These are phyloP conservation scores for Musa troglodytarum DNA, from an alignment of 176 grass and related monocot species.

Conservation along the genomic window DNA sequence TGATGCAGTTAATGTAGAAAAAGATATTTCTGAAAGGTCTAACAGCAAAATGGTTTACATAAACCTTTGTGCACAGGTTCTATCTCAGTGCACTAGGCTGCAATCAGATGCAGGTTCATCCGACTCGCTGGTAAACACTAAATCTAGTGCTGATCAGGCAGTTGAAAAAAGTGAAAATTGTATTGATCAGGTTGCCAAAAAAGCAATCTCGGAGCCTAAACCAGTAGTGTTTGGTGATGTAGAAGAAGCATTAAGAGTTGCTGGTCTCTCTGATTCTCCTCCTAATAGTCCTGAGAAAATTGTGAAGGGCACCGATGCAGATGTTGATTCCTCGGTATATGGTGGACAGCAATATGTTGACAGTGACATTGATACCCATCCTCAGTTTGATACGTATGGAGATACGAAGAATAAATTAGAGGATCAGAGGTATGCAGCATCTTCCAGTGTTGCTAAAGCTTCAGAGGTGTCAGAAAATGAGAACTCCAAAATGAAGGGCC, in stretches of 20 bases:
- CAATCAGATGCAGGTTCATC: slow-evolving; percentile 30
- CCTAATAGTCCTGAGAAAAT: slow-evolving; percentile 52
- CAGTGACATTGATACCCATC: neutral
- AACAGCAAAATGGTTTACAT: slow-evolving; percentile 82
- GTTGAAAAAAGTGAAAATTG: slow-evolving; percentile 25
- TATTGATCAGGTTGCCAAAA: neutral
- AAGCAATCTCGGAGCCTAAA: slow-evolving; percentile 21
- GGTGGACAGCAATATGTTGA: neutral
- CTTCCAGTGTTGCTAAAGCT: neutral
- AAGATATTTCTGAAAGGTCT: slow-evolving; percentile 59
- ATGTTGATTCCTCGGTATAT: slow-evolving; percentile 30
- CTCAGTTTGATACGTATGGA: neutral
- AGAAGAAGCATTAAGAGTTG: slow-evolving; percentile 61
- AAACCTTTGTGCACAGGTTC: slow-evolving; percentile 74
- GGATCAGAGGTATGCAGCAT: neutral
- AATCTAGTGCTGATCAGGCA: slow-evolving; percentile 14
- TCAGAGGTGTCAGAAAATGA: slow-evolving; percentile 5
- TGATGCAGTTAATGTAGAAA: slow-evolving; percentile 92
- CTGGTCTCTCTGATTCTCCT: slow-evolving; percentile 89
- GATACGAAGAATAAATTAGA: slow-evolving; percentile 9
- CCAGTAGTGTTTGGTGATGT: slow-evolving; percentile 29
- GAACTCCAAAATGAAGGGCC: neutral
- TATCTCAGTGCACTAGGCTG: slow-evolving; percentile 40
- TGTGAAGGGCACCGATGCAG: slow-evolving; percentile 4
- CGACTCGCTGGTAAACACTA: slow-evolving; percentile 25